Evolutionary conservation across 805 yeast species (phyloP), one percentile per base, ranked within the genome.

Genomic region (Saccharomycopsis guyanensis): DNA sequence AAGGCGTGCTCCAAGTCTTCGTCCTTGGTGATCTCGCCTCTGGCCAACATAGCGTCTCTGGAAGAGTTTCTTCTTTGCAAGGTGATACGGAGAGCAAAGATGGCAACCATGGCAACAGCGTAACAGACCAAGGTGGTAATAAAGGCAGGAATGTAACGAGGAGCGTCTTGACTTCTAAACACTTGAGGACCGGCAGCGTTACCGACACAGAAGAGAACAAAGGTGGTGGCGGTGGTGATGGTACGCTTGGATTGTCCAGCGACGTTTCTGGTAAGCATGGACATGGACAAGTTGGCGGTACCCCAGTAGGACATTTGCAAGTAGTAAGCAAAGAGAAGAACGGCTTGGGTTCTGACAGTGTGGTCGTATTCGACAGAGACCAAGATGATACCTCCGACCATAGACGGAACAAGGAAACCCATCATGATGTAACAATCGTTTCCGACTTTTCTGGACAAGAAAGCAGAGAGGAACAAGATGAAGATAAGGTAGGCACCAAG

Each of bases 171-270:
- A 0, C 57, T 57, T 38, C 59, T 57, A 55, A 75, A 76, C 2
- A 75, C 64, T 51, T 74, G 79, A 1, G 82, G 80, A 2, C 82
- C 82, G 43, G 68, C 60, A 40, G 74, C 60, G 56, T 75, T 77
- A 20, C 82, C 82, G 10, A 66, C 72, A 34, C 85, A 77, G 59
- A 80, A 83, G 4, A 77, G 80, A 47, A 82, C 70, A 61, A 82
- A 69, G 39, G 72, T 72, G 31, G 78, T 60, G 4, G 76, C 73
- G 55, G 68, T 73, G 3, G 65, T 69, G 2, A 72, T 64, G 42
- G 67, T 60, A 57, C 81, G 78, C 62, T 85, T 85, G n/a, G 89
- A 81, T 50, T 77, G 75, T 8, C 93, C 93, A 2, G 88, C 80
- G 32, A 80, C 72, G 58, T 83, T 72, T 20, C 58, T 43, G 5